Base-by-base conservation (phyloP, 495 filamentous ascomycete species). In the Tirmania nivea region DNA sequence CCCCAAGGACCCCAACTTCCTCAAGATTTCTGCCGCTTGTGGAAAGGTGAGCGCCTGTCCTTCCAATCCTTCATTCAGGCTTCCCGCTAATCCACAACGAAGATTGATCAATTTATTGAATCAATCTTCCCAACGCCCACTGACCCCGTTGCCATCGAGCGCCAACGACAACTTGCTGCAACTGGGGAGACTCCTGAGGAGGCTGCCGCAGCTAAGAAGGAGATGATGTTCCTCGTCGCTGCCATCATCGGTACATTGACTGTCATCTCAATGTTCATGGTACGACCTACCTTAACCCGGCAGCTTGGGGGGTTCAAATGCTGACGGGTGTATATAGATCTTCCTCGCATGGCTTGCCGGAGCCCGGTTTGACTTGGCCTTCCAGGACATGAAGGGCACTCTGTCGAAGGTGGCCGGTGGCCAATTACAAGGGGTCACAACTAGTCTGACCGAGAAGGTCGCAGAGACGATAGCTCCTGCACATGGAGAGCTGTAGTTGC, bases 101-200 rank as follows among this genome's bases (percentile, higher is more conserved):
- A 95, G 86, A 84, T 95, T 51, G 90, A 97, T 65, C 85, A 94
- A 74, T 97, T 94, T 67, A 93, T 96, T 59, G 90, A 97, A 66
- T 77, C 78, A 8, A 81, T 97, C 61, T 97, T 88, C 78, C 90
- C 90, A 7, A 76, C 78, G 12, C 79, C 83, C 58, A 71, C 69
- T 45, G 74, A 74, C 14, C 67, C 72, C 54, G 70, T 68, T 17
- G 66, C 74, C 49, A 57, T 59, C 21, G 54, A 54, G 51, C 56
- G 59, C 49, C 55, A 56, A 67, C 35, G 42, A 51, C 54, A 60
- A 45, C 50, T 63, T 19, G 55, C 58, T 48, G 60, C 57, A 9
- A 55, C 54, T 10, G 59, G 58, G 34, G 72, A 75, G 54, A 54
- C 64, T 55, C 56, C 67, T 35, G 65, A 69, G 54, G 61, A 64